A percentile compares a stretch with the other conserved stretches of the same genome.
Conservation (phyloP, 768 basidiomycete genomes). For the Psilocybe cyanescens region DNA sequence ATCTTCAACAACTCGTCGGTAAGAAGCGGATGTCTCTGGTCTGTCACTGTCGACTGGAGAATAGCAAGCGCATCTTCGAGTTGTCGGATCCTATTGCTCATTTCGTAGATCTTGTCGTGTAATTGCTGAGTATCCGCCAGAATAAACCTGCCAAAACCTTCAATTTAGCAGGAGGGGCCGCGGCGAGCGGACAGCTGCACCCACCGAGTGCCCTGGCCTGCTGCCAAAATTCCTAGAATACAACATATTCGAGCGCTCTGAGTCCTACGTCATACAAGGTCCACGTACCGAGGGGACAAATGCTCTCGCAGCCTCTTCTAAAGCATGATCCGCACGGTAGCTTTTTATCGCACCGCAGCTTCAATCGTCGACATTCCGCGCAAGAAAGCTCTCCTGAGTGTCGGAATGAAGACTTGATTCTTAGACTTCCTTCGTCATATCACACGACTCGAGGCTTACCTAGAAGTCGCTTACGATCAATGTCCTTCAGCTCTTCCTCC, state of each 20-base stretch:
- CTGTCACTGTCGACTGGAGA: slow-evolving; percentile 58
- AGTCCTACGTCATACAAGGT: background rate
- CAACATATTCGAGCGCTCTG: background rate
- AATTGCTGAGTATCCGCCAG: slow-evolving; percentile 69
- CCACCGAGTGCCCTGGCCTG: slow-evolving; percentile 54
- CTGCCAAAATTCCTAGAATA: slow-evolving; percentile 47
- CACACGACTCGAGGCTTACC: slow-evolving; percentile 32
- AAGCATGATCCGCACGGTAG: slow-evolving; percentile 55
- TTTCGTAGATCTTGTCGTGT: slow-evolving; percentile 66
- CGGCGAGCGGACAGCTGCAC: slow-evolving; percentile 9
- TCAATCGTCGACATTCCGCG: slow-evolving; percentile 54
- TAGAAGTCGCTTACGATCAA: slow-evolving; percentile 51
- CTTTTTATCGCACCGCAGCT: slow-evolving; percentile 56
- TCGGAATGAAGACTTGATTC: background rate
- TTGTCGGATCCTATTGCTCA: slow-evolving; percentile 70
- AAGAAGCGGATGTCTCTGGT: slow-evolving; percentile 63
- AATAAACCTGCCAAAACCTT: slow-evolving; percentile 49
- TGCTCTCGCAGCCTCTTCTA: slow-evolving; percentile 64
- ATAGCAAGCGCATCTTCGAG: slow-evolving; percentile 71
- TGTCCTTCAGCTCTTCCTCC: slow-evolving; percentile 55
- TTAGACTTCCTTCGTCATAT: background rate
- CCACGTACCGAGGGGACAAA: slow-evolving; percentile 59
- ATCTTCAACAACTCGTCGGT: slow-evolving; percentile 55
- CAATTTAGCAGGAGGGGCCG: background rate
- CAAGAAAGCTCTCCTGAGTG: slow-evolving; percentile 52